Base-by-base conservation (phyloP, 768 basidiomycete genomes). In the Amanita exitialis region DNA sequence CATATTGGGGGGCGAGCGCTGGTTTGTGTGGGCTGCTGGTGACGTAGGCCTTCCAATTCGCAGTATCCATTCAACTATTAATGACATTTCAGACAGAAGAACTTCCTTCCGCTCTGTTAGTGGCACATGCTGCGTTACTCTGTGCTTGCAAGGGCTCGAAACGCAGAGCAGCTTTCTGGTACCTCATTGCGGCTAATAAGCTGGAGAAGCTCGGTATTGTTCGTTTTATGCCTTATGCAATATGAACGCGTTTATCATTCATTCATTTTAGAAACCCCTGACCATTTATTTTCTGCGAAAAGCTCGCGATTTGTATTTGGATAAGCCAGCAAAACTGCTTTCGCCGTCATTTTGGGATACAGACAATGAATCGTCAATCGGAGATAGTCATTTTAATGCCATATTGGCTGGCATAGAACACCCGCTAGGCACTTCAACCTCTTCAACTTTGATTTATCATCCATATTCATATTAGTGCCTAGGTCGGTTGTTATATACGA, bases 401-500 rank as follows among this genome's bases (percentile, higher is more conserved):
- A 77, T 90, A 36, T 66, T 82, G 49, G 75, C 85, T 41, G 82
- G 82, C 6, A 82, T 92, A 28, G 86, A 90, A 53, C 84, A 90
- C 65, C 80, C 89, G 13, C 66, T 92, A 56, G 90, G 89, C 83
- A 62, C 46, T 30, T 16, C 47, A 61, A 12, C 9, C 30, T 30
- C 44, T 32, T 16, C 44, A 21, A 25, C 53, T 44, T 25, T 18
- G 1, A 9, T 34, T 21, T 27, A 16, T 30, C 41, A 30, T n/a
- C 42, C 25, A 32, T 34, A 42, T 44, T 16, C 37, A 23, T 23
- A 30, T 16, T 25, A 10, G 6, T 30, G 49, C 50, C 27, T 48
- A 90, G 95, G 90, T 30, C 76, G 94, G 36, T 67, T 98, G 54
- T 69, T 92, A 35, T 98, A 96, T 63, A 91, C 90, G 1, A 85